phyloP scores from a whole-genome alignment of 2,329 filamentous ascomycete species.

The Neonectria ditissima region DNA sequence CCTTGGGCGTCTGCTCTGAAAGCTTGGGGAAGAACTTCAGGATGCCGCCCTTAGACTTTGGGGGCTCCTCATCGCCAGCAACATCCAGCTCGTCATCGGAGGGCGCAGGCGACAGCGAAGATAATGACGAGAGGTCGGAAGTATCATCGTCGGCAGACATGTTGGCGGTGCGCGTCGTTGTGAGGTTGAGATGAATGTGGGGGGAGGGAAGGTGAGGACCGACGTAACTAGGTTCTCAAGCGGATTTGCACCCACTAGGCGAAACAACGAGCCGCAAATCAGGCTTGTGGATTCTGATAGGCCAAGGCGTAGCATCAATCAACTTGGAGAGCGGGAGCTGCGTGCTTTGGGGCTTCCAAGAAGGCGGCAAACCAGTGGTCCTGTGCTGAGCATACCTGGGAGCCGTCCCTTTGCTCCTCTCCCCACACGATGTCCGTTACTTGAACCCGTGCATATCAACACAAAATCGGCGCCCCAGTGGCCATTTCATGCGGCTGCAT shows the following conservation, averaged over 20 bases:
- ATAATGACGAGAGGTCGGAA: slow-evolving; percentile 72
- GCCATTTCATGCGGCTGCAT: slow-evolving; percentile 19
- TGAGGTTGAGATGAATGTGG: slow-evolving; percentile 48
- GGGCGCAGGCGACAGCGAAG: slow-evolving; percentile 59
- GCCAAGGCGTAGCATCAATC: slow-evolving; percentile 43
- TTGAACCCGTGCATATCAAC: slow-evolving; percentile 24
- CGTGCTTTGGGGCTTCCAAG: slow-evolving; percentile 16
- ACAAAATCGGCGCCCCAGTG: slow-evolving; percentile 21
- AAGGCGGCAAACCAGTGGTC: slow-evolving; percentile 12
- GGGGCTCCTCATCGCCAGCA: slow-evolving; percentile 45
- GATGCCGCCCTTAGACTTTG: slow-evolving; percentile 66
- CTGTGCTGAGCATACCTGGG: slow-evolving; percentile 10
- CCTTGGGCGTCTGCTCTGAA: slow-evolving; percentile 64
- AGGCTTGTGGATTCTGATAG: slow-evolving; percentile 48
- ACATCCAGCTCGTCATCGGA: slow-evolving; percentile 65
- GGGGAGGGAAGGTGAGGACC: slow-evolving; percentile 48
- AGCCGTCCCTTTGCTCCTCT: slow-evolving; percentile 21
- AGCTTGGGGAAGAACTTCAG: slow-evolving; percentile 76
- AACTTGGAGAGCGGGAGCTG: slow-evolving; percentile 27
- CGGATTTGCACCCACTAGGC: slow-evolving; percentile 49
- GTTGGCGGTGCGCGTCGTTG: slow-evolving; percentile 48
- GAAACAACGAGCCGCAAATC: slow-evolving; percentile 48
- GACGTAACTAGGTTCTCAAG: slow-evolving; percentile 45
- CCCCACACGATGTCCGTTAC: slow-evolving; percentile 24
- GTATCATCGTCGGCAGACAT: slow-evolving; percentile 72